Evolutionary conservation across 768 basidiomycete genomes (phyloP).

Genomic region (Butyriboletus loyo): DNA sequence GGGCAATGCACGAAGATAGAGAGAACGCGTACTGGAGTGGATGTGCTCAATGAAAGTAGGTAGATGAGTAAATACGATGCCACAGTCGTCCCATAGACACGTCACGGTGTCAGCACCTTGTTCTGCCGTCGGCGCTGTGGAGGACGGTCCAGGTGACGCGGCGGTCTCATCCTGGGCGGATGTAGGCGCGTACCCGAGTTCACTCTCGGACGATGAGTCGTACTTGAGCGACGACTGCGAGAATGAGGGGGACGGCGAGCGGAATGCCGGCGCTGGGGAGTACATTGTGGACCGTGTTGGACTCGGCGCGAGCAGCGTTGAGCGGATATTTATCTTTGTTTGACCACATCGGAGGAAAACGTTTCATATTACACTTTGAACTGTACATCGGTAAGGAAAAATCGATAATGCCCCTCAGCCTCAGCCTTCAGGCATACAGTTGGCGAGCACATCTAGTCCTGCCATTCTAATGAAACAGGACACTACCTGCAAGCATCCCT

Average conservation of each 20-base stretch:
- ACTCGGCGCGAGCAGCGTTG: slow-evolving; percentile 1
- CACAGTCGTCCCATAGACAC: slow-evolving; percentile 86
- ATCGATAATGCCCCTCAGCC: background rate
- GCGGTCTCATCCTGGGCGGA: slow-evolving; percentile 14
- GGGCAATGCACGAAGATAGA: too few species aligned
- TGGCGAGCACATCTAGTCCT: background rate
- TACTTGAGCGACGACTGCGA: slow-evolving; percentile 31
- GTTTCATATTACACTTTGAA: too few species aligned
- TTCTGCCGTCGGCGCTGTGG: slow-evolving; percentile 16
- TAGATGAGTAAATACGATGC: slow-evolving; percentile 66
- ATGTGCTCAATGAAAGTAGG: slow-evolving; percentile 80
- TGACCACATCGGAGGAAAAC: background rate
- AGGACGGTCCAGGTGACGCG: slow-evolving; percentile 22
- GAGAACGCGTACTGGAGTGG: slow-evolving; percentile 58
- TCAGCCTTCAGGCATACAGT: too few species aligned
- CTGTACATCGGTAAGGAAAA: background rate
- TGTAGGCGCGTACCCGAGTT: slow-evolving; percentile 13
- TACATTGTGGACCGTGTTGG: slow-evolving; percentile 27
- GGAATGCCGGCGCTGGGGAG: slow-evolving; percentile 38
- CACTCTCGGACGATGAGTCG: slow-evolving; percentile 27
- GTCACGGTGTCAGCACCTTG: slow-evolving; percentile 55
- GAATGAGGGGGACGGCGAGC: slow-evolving; percentile 40
- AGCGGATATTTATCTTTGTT: slow-evolving; percentile 20
- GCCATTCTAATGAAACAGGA: background rate
- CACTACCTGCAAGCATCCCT: too few species aligned